Conservation (phyloP, 1,284 basidiomycete species). For the Psilocybe mexicana region DNA sequence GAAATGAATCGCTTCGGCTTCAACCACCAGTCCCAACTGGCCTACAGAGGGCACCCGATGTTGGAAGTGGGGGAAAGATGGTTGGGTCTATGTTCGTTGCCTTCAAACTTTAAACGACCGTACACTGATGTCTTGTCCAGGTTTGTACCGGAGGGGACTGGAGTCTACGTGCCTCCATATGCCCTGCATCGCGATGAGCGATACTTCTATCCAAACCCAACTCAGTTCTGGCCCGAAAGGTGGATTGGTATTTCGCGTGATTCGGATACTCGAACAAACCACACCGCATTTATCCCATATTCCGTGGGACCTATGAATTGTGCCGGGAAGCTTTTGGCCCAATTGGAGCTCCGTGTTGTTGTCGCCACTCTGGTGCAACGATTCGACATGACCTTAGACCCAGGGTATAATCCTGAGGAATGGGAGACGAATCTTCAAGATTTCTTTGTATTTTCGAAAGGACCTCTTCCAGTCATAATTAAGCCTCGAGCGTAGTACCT, state of each 20-base stretch:
- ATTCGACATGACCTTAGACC: conserved; percentile 32
- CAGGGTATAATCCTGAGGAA: conserved; percentile 26
- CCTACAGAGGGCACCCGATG: conserved; percentile 48
- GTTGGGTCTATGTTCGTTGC: conserved; percentile 3
- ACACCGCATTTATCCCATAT: conserved; percentile 41
- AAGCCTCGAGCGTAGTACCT: not conserved
- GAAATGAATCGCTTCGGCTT: conserved; percentile 60
- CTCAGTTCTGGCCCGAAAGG: conserved; percentile 39
- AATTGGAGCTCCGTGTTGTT: conserved; percentile 34
- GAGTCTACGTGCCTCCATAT: conserved; percentile 47
- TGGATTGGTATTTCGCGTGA: conserved; percentile 27
- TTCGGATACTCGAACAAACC: conserved; percentile 24
- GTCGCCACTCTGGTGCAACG: conserved; percentile 28
- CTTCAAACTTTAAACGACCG: not conserved
- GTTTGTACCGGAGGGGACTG: conserved; percentile 50
- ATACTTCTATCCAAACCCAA: conserved; percentile 39
- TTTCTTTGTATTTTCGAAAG: conserved; percentile 2
- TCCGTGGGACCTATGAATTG: conserved; percentile 40
- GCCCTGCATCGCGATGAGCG: conserved; percentile 42
- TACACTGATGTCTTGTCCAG: conserved; percentile 27
- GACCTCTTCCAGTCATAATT: not conserved
- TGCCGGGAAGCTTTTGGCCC: conserved; percentile 37
- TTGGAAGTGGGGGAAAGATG: conserved; percentile 23
- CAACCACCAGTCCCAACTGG: conserved; percentile 53
- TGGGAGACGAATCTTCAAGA: conserved; percentile 22